Evolutionary conservation across 2,329 filamentous ascomycete genomes (phyloP), one percentile per base, ranked within the genome.

Genomic region (Thermothelomyces thermophilus): DNA sequence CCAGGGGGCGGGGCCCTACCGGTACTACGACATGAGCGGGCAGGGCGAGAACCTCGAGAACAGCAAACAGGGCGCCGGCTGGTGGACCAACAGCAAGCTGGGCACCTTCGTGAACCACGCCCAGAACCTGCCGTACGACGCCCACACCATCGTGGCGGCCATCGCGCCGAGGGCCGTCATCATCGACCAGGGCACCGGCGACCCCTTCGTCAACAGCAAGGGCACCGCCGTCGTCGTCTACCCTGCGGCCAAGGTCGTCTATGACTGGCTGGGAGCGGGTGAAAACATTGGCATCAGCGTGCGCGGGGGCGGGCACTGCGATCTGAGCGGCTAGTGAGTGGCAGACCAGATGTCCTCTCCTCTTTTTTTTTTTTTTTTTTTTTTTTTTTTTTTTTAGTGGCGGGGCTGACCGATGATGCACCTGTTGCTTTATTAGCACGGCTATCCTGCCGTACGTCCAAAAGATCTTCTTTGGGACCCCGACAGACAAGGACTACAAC

Each of bases 61-160:
- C 63, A 69, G 68, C 55, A 73, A 74, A 62, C 68, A 69, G 33
- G 70, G 69, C 13, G 77, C 79, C 43, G 75, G 76, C 4, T 78
- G 77, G 59, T 81, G 77, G 77, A 79, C 75, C 64, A 72, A 73
- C 52, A 66, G 60, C 30, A 64, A 64, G 33, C 74, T 80, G 46
- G 73, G 76, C 44, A 86, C 73, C 10, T 69, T 72, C 54, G 68
- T 73, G 73, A 78, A 84, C 70, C 74, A 68, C 55, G 68, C 70
- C 49, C 71, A 72, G 59, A 71, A 71, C 58, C 66, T 81, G 39
- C 75, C 79, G 2, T 74, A 74, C 54, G 78, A 81, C 57, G 77
- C 79, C 42, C 78, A 82, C 62, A 73, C 75, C 56, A 72, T 82
- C 36, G 77, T 75, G n/a, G 77, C 71, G 7, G 68, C 80, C 17